These are phyloP conservation scores for Tubosaeta sp. DNA, from an alignment of 768 basidiomycete species.

Conservation along the genomic window DNA sequence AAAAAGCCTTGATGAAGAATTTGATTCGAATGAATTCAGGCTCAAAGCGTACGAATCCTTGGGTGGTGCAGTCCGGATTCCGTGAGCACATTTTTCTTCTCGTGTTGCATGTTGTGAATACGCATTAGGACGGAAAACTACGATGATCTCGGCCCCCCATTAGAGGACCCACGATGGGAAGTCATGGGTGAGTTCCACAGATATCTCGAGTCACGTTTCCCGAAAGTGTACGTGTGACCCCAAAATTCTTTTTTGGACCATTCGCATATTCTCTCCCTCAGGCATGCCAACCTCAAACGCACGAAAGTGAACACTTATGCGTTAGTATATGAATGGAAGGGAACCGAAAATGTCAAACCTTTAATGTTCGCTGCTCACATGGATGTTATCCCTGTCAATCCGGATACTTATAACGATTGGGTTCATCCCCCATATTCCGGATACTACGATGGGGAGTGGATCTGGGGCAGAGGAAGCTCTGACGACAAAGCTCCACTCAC, in stretches of 20 bases:
- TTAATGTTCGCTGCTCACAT: slow-evolving; percentile 46
- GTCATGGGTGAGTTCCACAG: slow-evolving; percentile 22
- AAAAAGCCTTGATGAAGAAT: slow-evolving; percentile 21
- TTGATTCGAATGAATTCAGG: slow-evolving; percentile 24
- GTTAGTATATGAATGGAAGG: slow-evolving; percentile 58
- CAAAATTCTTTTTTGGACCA: no score
- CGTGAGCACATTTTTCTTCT: slow-evolving; percentile 12
- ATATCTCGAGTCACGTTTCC: slow-evolving; percentile 45
- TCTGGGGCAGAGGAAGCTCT: slow-evolving; percentile 45
- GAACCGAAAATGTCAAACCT: slow-evolving; percentile 52
- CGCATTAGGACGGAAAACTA: slow-evolving; percentile 46
- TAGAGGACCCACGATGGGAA: slow-evolving; percentile 43
- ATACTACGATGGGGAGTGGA: slow-evolving; percentile 39
- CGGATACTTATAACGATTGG: slow-evolving; percentile 43
- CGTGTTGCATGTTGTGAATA: neutral
- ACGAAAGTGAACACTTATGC: slow-evolving; percentile 59
- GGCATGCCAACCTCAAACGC: slow-evolving; percentile 45
- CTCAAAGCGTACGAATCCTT: slow-evolving; percentile 29
- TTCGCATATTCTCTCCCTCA: no score
- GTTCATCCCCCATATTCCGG: slow-evolving; percentile 48
- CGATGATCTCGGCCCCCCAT: slow-evolving; percentile 46
- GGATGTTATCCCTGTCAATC: slow-evolving; percentile 51
- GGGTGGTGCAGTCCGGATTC: slow-evolving; percentile 35
- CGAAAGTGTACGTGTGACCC: slow-evolving; percentile 45
- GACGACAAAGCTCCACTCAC: slow-evolving; percentile 42